phyloP scores from a whole-genome alignment of 108 stramenopile species.

The Nitzschia sp. region DNA sequence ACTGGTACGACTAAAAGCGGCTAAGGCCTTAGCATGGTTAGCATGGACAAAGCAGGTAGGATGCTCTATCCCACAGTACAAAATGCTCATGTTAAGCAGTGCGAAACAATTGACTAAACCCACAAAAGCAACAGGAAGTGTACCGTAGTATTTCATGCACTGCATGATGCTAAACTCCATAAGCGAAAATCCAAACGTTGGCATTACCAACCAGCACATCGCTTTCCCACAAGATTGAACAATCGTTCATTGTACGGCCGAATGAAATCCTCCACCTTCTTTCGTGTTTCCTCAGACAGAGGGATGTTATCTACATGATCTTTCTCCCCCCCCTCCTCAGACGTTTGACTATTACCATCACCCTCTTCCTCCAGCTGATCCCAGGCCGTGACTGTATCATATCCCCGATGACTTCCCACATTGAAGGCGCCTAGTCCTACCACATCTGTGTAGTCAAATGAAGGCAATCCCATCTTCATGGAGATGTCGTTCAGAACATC shows the following conservation, averaged over 20 bases:
- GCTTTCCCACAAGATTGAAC: constrained; percentile 62
- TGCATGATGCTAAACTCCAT: no score
- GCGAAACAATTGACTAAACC: no score
- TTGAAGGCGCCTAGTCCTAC: constrained; percentile 65
- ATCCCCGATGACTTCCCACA: constrained; percentile 76
- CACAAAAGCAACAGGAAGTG: no score
- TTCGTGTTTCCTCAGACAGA: constrained; percentile 56
- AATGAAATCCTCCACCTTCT: constrained; percentile 62
- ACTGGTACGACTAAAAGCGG: no score
- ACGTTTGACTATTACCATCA: neutral
- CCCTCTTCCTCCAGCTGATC: constrained; percentile 41
- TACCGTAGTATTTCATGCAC: no score
- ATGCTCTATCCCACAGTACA: no score
- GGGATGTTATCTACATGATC: constrained; percentile 42
- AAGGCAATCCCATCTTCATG: constrained; percentile 61
- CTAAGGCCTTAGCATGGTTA: no score
- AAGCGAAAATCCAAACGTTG: neutral
- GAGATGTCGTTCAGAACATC: constrained; percentile 52
- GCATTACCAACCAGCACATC: constrained; percentile 57
- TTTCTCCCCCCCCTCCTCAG: constrained; percentile 1
- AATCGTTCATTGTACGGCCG: constrained; percentile 79
- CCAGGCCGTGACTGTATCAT: constrained; percentile 67
- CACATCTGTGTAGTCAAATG: constrained; percentile 55
- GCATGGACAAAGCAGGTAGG: no score
- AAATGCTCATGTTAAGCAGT: no score